Percentiles rank a stretch among this genome's conserved stretches.
Evolutionary conservation across 176 grass and related monocot species (phyloP).

Genomic region (Oryza glumipatula): DNA sequence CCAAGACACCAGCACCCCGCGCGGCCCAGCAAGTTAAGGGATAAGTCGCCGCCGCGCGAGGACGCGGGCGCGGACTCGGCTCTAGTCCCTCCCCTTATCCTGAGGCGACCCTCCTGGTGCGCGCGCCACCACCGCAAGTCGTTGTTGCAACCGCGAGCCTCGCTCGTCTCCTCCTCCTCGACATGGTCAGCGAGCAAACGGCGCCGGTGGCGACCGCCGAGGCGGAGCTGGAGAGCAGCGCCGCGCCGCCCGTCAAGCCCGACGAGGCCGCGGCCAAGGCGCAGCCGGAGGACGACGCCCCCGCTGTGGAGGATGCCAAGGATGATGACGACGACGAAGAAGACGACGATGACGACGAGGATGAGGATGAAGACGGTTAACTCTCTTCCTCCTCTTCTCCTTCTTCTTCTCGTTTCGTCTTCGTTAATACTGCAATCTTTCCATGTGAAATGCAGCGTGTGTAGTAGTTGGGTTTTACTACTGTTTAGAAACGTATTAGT

Average conservation of each 20-base stretch:
- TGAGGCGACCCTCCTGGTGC: not conserved
- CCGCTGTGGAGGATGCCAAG: conserved; percentile 76
- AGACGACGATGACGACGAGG: conserved; percentile 41
- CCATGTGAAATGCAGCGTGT: not conserved
- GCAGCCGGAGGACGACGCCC: conserved; percentile 50
- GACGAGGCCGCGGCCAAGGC: conserved; percentile 14
- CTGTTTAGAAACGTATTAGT: not conserved
- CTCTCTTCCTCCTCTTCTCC: not conserved
- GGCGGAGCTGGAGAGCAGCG: conserved; percentile 38
- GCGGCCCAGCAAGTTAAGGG: not conserved
- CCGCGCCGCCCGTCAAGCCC: conserved; percentile 24
- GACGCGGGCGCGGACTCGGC: not conserved
- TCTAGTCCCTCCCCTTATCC: conserved; percentile 37
- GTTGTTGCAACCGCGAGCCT: not conserved
- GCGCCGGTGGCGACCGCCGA: conserved; percentile 29
- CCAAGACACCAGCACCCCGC: not conserved
- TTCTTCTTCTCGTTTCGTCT: not conserved
- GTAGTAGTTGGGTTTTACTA: not conserved
- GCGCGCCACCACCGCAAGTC: conserved; percentile 22
- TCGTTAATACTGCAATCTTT: not conserved
- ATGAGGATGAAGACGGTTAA: conserved; percentile 36
- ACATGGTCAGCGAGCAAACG: conserved; percentile 53
- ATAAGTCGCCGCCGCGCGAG: conserved; percentile 22
- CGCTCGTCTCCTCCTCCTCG: not conserved
- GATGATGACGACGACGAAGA: conserved; percentile 57